These are phyloP conservation scores for Ormosia semicastrata DNA, from an alignment of 306 rosid genomes.

Conservation along the genomic window DNA sequence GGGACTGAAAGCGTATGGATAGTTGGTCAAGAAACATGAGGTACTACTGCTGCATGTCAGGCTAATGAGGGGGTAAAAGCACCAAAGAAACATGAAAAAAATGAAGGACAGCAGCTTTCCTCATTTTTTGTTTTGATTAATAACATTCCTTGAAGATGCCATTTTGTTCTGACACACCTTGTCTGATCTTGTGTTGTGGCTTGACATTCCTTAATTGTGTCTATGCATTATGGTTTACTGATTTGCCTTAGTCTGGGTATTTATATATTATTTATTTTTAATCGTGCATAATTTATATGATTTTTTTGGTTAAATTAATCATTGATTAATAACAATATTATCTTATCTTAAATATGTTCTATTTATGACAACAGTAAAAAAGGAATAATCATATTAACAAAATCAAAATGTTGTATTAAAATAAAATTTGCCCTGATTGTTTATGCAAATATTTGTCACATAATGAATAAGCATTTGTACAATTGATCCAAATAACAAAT, in stretches of 20 bases:
- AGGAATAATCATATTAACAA: not conserved
- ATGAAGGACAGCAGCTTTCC: not conserved
- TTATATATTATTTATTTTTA: no score
- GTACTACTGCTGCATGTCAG: constrained; percentile 19
- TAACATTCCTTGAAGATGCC: not conserved
- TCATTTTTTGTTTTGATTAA: constrained; percentile 4
- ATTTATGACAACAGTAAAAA: no score
- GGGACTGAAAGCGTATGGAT: not conserved
- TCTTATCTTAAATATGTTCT: no score
- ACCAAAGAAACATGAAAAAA: constrained; percentile 17
- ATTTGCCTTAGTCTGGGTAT: no score
- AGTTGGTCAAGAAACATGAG: not conserved
- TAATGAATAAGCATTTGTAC: not conserved
- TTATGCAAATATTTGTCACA: not conserved
- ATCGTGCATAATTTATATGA: no score
- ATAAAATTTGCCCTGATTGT: not conserved
- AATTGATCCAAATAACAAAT: not conserved
- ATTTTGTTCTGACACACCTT: not conserved
- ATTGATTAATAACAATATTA: no score
- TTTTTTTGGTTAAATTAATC: no score
- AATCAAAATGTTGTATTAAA: not conserved
- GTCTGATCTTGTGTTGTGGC: constrained; percentile 8
- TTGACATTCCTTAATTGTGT: not conserved
- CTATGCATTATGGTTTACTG: not conserved
- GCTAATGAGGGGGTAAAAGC: constrained; percentile 28